Evolutionary conservation across 495 filamentous ascomycete genomes (phyloP), one percentile per base, ranked within the genome.

Genomic region (Neurospora sp.): DNA sequence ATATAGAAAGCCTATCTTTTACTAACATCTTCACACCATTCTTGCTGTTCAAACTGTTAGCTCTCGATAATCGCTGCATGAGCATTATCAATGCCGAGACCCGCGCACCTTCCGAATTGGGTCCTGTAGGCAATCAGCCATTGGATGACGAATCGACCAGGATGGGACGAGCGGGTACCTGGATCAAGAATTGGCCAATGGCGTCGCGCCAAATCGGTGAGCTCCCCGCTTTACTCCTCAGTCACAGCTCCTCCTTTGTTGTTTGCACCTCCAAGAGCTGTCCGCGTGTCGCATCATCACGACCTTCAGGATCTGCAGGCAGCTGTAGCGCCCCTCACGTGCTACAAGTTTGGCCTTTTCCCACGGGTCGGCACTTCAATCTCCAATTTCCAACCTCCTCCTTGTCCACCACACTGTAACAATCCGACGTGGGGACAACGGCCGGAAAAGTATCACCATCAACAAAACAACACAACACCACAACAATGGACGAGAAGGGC

Each of bases 401-500:
- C 14, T 42, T 42, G 41, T 42, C 41, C 41, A 42, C 41, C 41
- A 42, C 41, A 16, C 40, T 42, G 41, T 18, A 42, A 42, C 41
- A 42, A 7, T 42, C 41, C 41, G 16, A 42, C 41, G 41, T 18
- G 41, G 54, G 8, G 20, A 23, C 35, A 66, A 62, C 14, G 46
- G 42, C 71, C 71, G 54, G 35, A 18, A 39, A 18, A 69, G 39
- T 39, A 69, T 35, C 31, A 72, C 27, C 2, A 39, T 38, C 37
- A 72, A 27, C 42, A 72, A 23, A 35, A 8, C 41, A 59, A 59
- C 5, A 1, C 11, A 31, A 31, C 27, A 31, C 14, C 54, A 35
- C 54, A 35, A 69, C 31, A 16, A 81, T 81, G 78, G 72, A 80
- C 46, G 73, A 71, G 4, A 80, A 81, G 71, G 44, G 39, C 71